Percentiles rank a stretch among this genome's conserved stretches.
These are phyloP conservation scores for Penicillium sp. DNA, from an alignment of 2,329 filamentous ascomycete species.

Conservation along the genomic window DNA sequence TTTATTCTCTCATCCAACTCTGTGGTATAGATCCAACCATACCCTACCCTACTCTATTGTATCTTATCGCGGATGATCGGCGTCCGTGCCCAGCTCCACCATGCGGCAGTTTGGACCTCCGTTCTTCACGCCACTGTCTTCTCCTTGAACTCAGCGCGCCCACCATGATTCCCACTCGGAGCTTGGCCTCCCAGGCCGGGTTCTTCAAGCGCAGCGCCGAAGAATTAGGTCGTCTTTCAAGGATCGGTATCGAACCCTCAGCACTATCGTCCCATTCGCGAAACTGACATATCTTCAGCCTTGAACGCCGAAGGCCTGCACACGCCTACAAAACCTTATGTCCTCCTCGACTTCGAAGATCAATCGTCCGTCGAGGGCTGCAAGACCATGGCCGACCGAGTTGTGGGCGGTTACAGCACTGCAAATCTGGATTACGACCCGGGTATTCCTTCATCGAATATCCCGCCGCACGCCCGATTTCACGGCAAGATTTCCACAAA, in stretches of 20 bases:
- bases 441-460: constrained; percentile 45
- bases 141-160: no score
- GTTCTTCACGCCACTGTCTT: background rate
- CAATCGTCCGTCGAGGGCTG: constrained; percentile 38
- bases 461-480: constrained; percentile 74
- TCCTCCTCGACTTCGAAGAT: constrained; percentile 48
- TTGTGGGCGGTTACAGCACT: constrained; percentile 84
- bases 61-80: constrained; percentile 27
- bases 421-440: constrained; percentile 70
- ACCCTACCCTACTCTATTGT: background rate
- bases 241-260: constrained; percentile 50
- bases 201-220: constrained; percentile 64
- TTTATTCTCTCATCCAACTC: no score
- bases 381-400: constrained; percentile 83
- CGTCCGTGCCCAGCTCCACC: background rate
- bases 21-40: no score
- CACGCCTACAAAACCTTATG: constrained; percentile 44
- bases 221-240: constrained; percentile 61
- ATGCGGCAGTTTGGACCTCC: background rate
- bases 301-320: constrained; percentile 45
- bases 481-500: constrained; percentile 86
- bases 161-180: constrained; percentile 46
- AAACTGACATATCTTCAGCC: constrained; percentile 32
- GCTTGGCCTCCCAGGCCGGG: constrained; percentile 48
- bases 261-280: background rate